Percentiles rank a stretch among this genome's conserved stretches.
These are phyloP conservation scores for Pichia gijzeniarum DNA, from an alignment of 805 yeast species.

Conservation along the genomic window DNA sequence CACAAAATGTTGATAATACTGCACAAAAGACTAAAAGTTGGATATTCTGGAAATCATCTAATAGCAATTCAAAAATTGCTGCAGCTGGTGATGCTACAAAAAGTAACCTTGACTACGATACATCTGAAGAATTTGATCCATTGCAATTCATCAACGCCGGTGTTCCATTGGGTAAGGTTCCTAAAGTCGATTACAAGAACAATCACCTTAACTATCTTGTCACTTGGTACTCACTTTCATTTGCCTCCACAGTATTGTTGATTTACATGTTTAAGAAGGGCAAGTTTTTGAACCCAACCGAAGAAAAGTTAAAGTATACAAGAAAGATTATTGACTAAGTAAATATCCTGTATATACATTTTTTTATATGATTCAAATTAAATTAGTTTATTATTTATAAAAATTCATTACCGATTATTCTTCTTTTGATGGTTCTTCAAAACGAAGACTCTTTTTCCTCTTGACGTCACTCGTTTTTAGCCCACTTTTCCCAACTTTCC, in stretches of 20 bases:
- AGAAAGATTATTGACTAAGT: constrained; percentile 24
- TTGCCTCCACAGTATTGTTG: constrained; percentile 66
- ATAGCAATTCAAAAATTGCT: background rate
- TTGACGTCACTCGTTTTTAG: constrained; percentile 1
- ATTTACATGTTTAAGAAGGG: constrained; percentile 43
- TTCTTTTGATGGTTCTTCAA: constrained; percentile 5
- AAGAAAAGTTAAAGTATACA: constrained; percentile 47
- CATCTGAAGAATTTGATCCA: constrained; percentile 39
- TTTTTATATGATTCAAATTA: no score
- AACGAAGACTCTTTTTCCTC: constrained; percentile 7
- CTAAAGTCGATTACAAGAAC: constrained; percentile 77
- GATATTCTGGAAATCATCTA: constrained; percentile 12
- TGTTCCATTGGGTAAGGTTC: constrained; percentile 80
- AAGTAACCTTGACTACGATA: constrained; percentile 16
- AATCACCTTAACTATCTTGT: constrained; percentile 88
- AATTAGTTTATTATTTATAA: background rate
- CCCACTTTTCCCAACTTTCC: background rate
- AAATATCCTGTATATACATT: no score
- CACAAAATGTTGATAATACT: constrained; percentile 1
- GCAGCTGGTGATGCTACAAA: constrained; percentile 8
- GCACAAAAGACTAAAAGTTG: constrained; percentile 8
- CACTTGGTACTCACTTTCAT: constrained; percentile 89
- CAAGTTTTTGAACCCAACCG: constrained; percentile 32
- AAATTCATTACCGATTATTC: background rate
- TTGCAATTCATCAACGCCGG: constrained; percentile 70